Base-by-base conservation (phyloP, 1,284 basidiomycete species). In the Microbotryum lychnidis-dioicae region DNA sequence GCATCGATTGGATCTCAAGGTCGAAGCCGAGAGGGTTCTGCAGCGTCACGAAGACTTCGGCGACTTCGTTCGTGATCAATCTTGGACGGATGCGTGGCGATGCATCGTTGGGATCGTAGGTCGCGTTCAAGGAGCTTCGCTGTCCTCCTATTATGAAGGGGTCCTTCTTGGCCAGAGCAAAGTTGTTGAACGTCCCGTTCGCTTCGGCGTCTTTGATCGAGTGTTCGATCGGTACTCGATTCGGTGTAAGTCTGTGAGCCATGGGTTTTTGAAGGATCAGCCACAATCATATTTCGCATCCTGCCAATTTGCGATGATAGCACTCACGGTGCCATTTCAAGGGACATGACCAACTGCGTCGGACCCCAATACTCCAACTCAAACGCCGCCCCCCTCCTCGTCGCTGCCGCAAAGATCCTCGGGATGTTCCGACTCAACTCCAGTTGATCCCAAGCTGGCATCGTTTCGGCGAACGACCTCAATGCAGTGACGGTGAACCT, bases 1-100 rank as follows among this genome's bases (percentile, higher is more conserved):
- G 82, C 37, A 97, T 73, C 65, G 83, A 84, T 20, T 89, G 84
- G 29, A 97, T 75, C 63, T 96, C 90, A 12, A 98, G 79, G 63
- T 92, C 89, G 73, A 97, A 91, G 1, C 87, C 82, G 71, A 88
- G 94, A 0, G 91, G 89, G 73, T 98, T 98, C 63, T 85, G 82
- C n/a, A 98, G 76, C 12, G 87, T 87, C 33, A 97, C 80, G 31
- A 85, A 80, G 66, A 97, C 82, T 68, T 94, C 89, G 21, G 91
- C 78, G 4, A 77, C 75, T 75, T 98, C 94, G 66, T 87, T 87
- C 72, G 89, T 87, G 2, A 94, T 87, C 5, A 92, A 80, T 7
- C 56, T 56, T 12, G 59, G 58, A 18, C 60, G 60, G 10, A 87
- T 42, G 37, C 37, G 37, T 18, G 37, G 4, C 6, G 37, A 42